These are phyloP conservation scores for Fusarium luffae DNA, from an alignment of 2,329 filamentous ascomycete genomes.

Conservation along the genomic window DNA sequence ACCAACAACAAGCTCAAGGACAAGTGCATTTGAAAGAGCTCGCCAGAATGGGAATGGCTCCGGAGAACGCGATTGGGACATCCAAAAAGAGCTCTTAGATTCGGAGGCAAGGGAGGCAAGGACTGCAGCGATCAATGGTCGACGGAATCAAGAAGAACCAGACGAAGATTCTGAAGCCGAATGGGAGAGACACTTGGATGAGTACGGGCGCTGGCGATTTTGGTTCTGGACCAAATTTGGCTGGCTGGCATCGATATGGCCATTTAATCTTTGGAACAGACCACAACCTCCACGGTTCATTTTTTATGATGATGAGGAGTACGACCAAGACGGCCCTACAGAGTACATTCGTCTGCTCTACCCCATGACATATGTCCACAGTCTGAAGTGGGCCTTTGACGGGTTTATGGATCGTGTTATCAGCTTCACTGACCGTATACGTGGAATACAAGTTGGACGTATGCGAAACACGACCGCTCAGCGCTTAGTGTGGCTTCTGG, in stretches of 20 bases:
- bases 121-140: not conserved
- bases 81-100: conserved; percentile 28
- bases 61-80: conserved; percentile 27
- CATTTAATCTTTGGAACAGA: conserved; percentile 12
- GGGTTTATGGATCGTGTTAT: conserved; percentile 34
- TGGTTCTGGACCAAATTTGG: conserved; percentile 38
- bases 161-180: not conserved
- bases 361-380: conserved; percentile 48
- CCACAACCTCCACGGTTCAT: not conserved
- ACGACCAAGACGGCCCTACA: conserved; percentile 14
- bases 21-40: conserved; percentile 11
- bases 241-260: conserved; percentile 39
- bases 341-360: conserved; percentile 47
- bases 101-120: not conserved
- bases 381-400: conserved; percentile 41
- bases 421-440: conserved; percentile 30
- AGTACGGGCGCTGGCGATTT: conserved; percentile 20
- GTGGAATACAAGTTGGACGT: not conserved
- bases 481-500: not conserved
- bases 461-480: not conserved
- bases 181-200: not conserved
- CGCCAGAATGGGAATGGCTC: conserved; percentile 15
- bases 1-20: not conserved
- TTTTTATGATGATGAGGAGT: conserved; percentile 7
- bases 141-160: not conserved